Evolutionary conservation across 441 rosid genomes (phyloP), one percentile per base, ranked within the genome.

Genomic region (Capsella rubella): DNA sequence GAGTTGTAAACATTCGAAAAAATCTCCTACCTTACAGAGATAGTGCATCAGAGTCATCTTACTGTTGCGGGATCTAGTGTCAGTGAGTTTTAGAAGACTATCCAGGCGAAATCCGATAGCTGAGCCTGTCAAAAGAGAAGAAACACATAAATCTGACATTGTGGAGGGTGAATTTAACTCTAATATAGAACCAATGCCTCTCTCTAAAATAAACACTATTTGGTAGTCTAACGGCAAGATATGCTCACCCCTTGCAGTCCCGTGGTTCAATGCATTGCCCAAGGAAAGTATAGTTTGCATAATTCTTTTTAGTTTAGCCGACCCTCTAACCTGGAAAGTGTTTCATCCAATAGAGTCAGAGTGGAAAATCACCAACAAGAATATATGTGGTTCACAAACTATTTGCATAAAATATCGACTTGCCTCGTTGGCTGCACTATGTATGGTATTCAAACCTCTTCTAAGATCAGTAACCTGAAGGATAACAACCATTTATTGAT

Each of bases 41-140:
- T 92, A 95, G 80, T 95, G 99, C 99, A 95, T 92, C 77, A 90
- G 97, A 75, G 97, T 95, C 90, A 88, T 92, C 91, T 90, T 95
- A 88, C 82, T 92, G 78, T 92, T 87, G 69, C 79, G 81, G 39
- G 96, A 86, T 82, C 99, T 82, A 70, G 97, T 95, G 79, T 95
- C 99, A 35, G 90, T 87, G 80, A 95, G 97, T 82, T 95, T 95
- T 65, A 95, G 91, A 72, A 95, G 98, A 83, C 99, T 95, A 77
- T 95, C 99, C 80, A 92, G 75, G 65, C 96, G 90, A 85, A 95
- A 95, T 69, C 98, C 99, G 68, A 95, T 75, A 65, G 99, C 99
- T 76, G 98, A 86, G 80, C 99, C 99, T 94, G 77, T 61, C 61
- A 73, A 21, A 74, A 70, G 31, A 58, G 21, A 64, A 73, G 51